Evolutionary conservation across 768 basidiomycete species (phyloP).

Genomic region (Mycena sanguinolenta): DNA sequence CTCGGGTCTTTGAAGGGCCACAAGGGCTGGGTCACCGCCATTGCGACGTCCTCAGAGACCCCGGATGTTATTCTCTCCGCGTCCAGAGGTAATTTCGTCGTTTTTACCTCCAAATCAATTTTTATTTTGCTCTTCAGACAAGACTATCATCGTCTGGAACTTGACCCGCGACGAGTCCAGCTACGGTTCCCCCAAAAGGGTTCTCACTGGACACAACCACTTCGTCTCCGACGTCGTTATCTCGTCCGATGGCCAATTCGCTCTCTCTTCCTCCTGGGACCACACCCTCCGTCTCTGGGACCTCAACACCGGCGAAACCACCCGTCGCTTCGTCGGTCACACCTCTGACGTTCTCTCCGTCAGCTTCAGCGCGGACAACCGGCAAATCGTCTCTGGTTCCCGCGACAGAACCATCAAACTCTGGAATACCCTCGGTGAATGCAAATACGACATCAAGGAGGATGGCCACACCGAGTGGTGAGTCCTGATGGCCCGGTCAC

Average conservation of each 20-base stretch:
- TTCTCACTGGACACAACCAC: constrained; percentile 99
- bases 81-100: constrained; percentile 83
- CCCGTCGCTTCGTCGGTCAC: constrained; percentile 98
- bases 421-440: constrained; percentile 99
- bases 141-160: constrained; percentile 99
- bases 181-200: constrained; percentile 97
- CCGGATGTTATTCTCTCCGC: constrained; percentile 99
- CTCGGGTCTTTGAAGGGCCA: constrained; percentile 93
- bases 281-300: constrained; percentile 99
- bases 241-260: constrained; percentile 99
- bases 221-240: constrained; percentile 99
- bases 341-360: constrained; percentile 98
- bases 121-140: constrained; percentile 68
- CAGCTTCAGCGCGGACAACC: constrained; percentile 99
- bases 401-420: constrained; percentile 98
- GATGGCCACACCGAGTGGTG: constrained; percentile 98
- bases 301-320: constrained; percentile 96
- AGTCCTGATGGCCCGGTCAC: constrained; percentile 34
- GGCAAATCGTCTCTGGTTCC: constrained; percentile 98
- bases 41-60: constrained; percentile 98
- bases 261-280: constrained; percentile 99
- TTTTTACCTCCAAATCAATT: constrained; percentile 36
- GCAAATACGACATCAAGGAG: constrained; percentile 99
- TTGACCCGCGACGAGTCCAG: constrained; percentile 92
- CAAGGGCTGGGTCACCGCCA: constrained; percentile 98